Base-by-base conservation (phyloP, 2,329 filamentous ascomycete genomes). In the Herpotrichia juniperi region DNA sequence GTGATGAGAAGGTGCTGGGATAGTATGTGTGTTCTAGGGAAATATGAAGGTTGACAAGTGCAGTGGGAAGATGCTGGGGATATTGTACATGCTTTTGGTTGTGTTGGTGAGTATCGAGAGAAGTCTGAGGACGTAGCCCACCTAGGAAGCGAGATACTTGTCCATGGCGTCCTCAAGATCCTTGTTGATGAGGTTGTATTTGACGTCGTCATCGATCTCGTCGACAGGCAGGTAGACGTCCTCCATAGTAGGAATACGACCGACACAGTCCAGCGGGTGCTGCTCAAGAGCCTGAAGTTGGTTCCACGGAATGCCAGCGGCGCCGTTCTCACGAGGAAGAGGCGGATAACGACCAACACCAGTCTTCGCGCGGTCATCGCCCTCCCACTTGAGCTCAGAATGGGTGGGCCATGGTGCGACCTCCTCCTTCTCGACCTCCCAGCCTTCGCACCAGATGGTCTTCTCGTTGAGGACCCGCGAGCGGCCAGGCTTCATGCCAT, bases 371-470 rank as follows among this genome's bases (percentile, higher is more conserved):
- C 78, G 74, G 26, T 77, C 77, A 34, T 78, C 74, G 0, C 78
- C 78, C 55, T 80, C 78, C 71, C 78, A 79, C 55, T 77, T 77
- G 64, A 75, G 64, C 64, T 80, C 78, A 10, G 69, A 61, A 4
- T 59, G 37, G 10, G 62, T 61, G 0, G 78, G 78, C 75, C 75
- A 80, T 1, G 70, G 68, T 0, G 76, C 69, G 26, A 76, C 58
- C 45, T 72, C 65, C 2, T 71, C 63, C 39, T 73, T 72, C 12
- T 64, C 64, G 25, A 66, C 63, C 32, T 53, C 17, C 66, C 70
- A 73, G 40, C 72, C 55, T 0, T 32, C 17, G 50, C 72, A 75
- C 72, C 72, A 79, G 50, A 78, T 71, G 0, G 77, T 79, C 17
- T 65, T 62, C 37, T 66, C 56, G 26, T 66, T 66, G 4, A 79